phyloP scores from a whole-genome alignment of 1,284 basidiomycete species.

The Melampsora occidentalis region DNA sequence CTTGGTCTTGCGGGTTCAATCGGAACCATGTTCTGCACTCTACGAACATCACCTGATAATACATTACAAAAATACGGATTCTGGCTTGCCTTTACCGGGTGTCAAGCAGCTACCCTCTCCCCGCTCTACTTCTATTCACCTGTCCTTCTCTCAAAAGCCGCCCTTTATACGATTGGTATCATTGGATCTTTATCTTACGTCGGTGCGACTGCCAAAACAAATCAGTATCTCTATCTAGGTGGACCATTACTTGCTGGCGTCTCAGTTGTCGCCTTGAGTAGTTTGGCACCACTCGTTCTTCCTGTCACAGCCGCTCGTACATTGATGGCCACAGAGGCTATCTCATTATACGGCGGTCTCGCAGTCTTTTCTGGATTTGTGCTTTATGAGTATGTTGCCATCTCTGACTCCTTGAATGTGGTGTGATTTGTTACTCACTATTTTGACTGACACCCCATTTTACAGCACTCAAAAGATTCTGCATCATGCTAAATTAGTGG shows the following conservation, averaged over 20 bases:
- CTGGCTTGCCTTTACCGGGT: constrained; percentile 69
- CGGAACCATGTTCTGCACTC: constrained; percentile 51
- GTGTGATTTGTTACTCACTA: background rate
- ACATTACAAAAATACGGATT: constrained; percentile 32
- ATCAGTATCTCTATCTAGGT: constrained; percentile 80
- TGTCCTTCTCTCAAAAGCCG: constrained; percentile 80
- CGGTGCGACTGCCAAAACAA: constrained; percentile 80
- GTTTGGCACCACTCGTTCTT: constrained; percentile 79
- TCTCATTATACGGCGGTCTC: constrained; percentile 78
- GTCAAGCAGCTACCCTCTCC: constrained; percentile 76
- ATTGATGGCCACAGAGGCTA: constrained; percentile 71
- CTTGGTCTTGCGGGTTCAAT: constrained; percentile 64
- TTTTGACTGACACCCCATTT: background rate
- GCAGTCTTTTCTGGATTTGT: constrained; percentile 84
- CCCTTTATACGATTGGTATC: constrained; percentile 79
- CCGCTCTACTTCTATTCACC: constrained; percentile 82
- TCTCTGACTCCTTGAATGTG: background rate
- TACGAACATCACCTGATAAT: constrained; percentile 35
- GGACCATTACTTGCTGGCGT: constrained; percentile 64
- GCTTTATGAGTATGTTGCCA: constrained; percentile 66
- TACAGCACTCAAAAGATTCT: constrained; percentile 61
- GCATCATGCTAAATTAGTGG: constrained; percentile 69
- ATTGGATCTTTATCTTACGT: constrained; percentile 80
- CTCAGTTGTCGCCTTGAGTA: constrained; percentile 78
- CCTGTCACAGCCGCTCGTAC: constrained; percentile 72